Base-by-base conservation (phyloP, 768 basidiomycete species). In the Xerocomellus chrysenteron region DNA sequence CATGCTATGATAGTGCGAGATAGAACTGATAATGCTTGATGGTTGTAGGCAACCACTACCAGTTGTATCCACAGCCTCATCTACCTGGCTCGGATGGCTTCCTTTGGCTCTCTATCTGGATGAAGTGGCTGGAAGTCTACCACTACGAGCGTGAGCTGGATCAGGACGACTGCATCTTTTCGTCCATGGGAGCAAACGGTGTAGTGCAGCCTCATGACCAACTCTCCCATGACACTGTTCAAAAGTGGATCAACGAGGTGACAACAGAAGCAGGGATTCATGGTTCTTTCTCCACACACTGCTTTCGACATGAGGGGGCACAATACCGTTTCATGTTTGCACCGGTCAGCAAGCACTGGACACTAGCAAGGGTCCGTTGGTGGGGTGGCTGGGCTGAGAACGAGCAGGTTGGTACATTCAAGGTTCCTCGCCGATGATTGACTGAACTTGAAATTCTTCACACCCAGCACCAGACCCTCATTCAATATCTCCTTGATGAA, bases 361-460 rank as follows among this genome's bases (percentile, higher is more conserved):
- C 73, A 0, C 56, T 79, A 19, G 36, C 16, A 5, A 37, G 4
- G 24, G 24, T 37, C 5, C 64, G 63, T 7, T 78, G 76, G 77
- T 79, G 78, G 76, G 78, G 76, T 0, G 75, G 75, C 12, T 77
- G 76, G 77, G 75, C 75, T 16, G 60, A 61, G 26, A 65, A 69
- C 0, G 75, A 78, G 55, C 67, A 73, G 48, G 76, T 76, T 2
- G 0, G 39, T n/a, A 9, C 39, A 7, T 39, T 16, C 41, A 42
- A 21, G 21, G 6, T 28, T 28, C 16, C 9, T 44, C 7, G 16
- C 43, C 16, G 11, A 24, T 3, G 13, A 7, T 16, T 6, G 13
- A 44, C 43, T 44, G 26, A 44, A 26, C 43, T 10, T 32, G 28
- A 36, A 39, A 5, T 39, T 39, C 21, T 33, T 35, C 40, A 41